phyloP scores from a whole-genome alignment of 805 yeast genomes.

The Kurtzmaniella fragi region DNA sequence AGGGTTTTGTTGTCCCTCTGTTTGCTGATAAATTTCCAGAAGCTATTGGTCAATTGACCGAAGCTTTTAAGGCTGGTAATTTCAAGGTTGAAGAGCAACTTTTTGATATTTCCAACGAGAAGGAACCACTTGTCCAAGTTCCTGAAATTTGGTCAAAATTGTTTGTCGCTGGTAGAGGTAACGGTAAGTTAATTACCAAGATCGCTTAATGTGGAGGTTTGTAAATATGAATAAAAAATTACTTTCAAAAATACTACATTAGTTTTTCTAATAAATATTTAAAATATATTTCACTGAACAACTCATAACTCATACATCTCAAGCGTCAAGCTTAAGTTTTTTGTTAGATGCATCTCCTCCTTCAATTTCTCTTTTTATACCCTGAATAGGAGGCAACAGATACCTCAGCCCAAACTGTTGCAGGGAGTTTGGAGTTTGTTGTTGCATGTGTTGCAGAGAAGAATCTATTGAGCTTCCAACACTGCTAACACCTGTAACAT shows the following conservation, averaged over 20 bases:
- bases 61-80: slow-evolving; percentile 7
- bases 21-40: slow-evolving; percentile 7
- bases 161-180: slow-evolving; percentile 37
- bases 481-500: slow-evolving; percentile 1
- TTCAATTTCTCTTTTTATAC: slow-evolving; percentile 3
- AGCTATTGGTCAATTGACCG: slow-evolving; percentile 9
- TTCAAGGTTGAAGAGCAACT: not conserved
- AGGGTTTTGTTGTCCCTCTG: slow-evolving; percentile 19
- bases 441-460: not conserved
- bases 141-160: slow-evolving; percentile 37
- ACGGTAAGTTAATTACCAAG: slow-evolving; percentile 49
- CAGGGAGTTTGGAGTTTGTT: slow-evolving; percentile 1
- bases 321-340: slow-evolving; percentile 1
- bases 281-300: too few species aligned
- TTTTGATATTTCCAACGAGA: slow-evolving; percentile 14
- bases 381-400: slow-evolving; percentile 2
- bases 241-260: too few species aligned
- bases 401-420: slow-evolving; percentile 1
- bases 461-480: not conserved
- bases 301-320: not conserved
- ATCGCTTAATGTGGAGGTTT: slow-evolving; percentile 21
- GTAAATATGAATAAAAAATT: too few species aligned
- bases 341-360: not conserved
- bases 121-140: slow-evolving; percentile 5
- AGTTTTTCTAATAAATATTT: too few species aligned